Percentiles rank a stretch among this genome's conserved stretches.
Conservation (phyloP, 2,329 filamentous ascomycete genomes). For the Penicillium sp. region DNA sequence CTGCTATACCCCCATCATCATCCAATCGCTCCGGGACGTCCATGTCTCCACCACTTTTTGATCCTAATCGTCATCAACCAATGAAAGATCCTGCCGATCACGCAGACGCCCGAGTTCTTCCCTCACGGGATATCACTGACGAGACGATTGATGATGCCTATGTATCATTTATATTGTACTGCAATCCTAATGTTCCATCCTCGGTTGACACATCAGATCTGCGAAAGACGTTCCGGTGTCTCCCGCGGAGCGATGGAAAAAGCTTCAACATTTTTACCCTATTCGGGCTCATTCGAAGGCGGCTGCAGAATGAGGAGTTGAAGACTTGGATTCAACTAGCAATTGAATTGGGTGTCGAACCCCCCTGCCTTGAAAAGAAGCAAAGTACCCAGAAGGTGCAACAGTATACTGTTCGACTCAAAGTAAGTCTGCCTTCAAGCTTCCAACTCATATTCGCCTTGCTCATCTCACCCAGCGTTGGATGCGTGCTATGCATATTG, state of each 20-base stretch:
- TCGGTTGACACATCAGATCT: conserved; percentile 68
- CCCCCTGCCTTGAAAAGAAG: conserved; percentile 74
- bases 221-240: conserved; percentile 71
- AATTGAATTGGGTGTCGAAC: conserved; percentile 81
- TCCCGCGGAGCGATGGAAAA: conserved; percentile 85
- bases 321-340: conserved; percentile 92
- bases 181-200: conserved; percentile 77
- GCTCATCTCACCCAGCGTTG: conserved; percentile 61
- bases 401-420: conserved; percentile 88
- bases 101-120: conserved; percentile 55
- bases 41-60: conserved; percentile 42
- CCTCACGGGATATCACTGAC: conserved; percentile 65
- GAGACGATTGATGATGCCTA: conserved; percentile 78
- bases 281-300: conserved; percentile 77
- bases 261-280: conserved; percentile 75
- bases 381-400: conserved; percentile 92
- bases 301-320: conserved; percentile 69
- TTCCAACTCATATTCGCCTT: background rate
- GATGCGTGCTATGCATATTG: conserved; percentile 96
- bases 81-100: conserved; percentile 38
- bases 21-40: conserved; percentile 36
- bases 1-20: conserved; percentile 27
- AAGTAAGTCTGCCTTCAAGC: conserved; percentile 55
- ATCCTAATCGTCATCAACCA: conserved; percentile 29
- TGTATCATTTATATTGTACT: conserved; percentile 80